Evolutionary conservation across 2,329 filamentous ascomycete genomes (phyloP).

Genomic region (Thielaviopsis euricoi): DNA sequence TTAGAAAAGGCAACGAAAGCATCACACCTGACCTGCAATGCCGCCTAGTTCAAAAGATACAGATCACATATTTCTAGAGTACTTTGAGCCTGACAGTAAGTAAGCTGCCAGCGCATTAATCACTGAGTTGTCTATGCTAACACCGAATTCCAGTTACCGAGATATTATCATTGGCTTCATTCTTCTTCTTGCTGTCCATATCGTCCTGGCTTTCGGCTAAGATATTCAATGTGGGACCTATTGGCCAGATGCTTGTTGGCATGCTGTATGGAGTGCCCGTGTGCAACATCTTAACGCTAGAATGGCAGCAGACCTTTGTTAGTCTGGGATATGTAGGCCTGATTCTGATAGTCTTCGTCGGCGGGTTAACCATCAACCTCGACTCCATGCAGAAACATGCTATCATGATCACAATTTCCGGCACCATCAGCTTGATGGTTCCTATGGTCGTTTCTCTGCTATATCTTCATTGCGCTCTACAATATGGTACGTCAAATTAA

Average conservation of each 20-base stretch:
- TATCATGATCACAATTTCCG: slow-evolving; percentile 23
- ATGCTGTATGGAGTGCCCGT: slow-evolving; percentile 29
- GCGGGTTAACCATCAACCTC: slow-evolving; percentile 28
- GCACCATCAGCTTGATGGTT: slow-evolving; percentile 27
- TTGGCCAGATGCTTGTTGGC: slow-evolving; percentile 30
- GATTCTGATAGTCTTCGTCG: slow-evolving; percentile 34
- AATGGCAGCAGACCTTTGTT: slow-evolving; percentile 30
- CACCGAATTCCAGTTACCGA: slow-evolving; percentile 22
- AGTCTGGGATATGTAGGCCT: slow-evolving; percentile 30
- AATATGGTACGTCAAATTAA: slow-evolving; percentile 21
- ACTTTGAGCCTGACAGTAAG: slow-evolving; percentile 23
- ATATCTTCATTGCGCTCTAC: slow-evolving; percentile 26
- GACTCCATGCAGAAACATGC: slow-evolving; percentile 30
- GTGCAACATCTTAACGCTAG: slow-evolving; percentile 24
- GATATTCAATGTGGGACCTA: slow-evolving; percentile 26
- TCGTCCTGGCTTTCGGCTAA: slow-evolving; percentile 25
- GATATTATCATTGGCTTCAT: slow-evolving; percentile 26
- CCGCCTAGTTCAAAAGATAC: slow-evolving; percentile 7
- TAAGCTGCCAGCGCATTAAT: too few species aligned
- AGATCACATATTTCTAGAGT: slow-evolving; percentile 20
- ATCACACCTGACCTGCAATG: too few species aligned
- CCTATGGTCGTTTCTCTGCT: slow-evolving; percentile 29
- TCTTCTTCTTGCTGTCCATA: slow-evolving; percentile 26
- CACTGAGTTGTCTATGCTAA: too few species aligned
- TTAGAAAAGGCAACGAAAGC: too few species aligned